Conservation (phyloP, 2,329 filamentous ascomycete species). For the Ramularia collo-cygni region DNA sequence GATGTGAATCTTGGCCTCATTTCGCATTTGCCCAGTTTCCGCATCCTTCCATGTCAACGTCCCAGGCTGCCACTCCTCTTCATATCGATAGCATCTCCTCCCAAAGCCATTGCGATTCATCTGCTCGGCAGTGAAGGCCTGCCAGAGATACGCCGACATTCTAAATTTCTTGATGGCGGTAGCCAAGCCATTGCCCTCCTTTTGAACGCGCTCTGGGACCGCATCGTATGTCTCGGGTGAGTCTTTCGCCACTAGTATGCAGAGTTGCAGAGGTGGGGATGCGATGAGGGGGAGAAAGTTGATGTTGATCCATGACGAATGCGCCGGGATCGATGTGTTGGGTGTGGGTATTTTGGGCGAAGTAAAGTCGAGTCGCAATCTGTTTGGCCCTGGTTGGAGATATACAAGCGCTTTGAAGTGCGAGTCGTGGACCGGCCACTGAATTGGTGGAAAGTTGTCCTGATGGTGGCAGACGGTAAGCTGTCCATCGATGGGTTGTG, state of each 20-base stretch:
- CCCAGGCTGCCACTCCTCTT: conserved; percentile 89
- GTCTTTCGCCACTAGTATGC: conserved; percentile 80
- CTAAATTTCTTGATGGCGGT: conserved; percentile 82
- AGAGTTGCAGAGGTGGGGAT: conserved; percentile 79
- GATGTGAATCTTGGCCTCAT: conserved; percentile 83
- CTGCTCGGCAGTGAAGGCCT: conserved; percentile 92
- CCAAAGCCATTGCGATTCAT: conserved; percentile 88
- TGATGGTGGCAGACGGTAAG: conserved; percentile 75
- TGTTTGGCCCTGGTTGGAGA: conserved; percentile 85
- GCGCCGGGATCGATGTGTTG: conserved; percentile 59
- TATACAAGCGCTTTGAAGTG: conserved; percentile 90
- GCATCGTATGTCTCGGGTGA: conserved; percentile 82
- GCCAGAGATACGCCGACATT: conserved; percentile 94
- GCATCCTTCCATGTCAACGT: conserved; percentile 70
- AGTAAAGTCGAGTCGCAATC: conserved; percentile 74
- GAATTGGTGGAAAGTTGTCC: conserved; percentile 72
- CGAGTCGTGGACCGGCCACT: conserved; percentile 82
- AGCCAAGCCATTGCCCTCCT: conserved; percentile 75
- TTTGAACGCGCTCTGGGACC: conserved; percentile 64
- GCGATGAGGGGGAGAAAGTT: conserved; percentile 78
- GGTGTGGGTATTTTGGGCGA: conserved; percentile 72
- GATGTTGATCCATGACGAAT: conserved; percentile 72
- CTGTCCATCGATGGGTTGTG: conserved; percentile 66
- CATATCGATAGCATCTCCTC: conserved; percentile 78
- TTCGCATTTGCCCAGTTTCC: conserved; percentile 67